A percentile compares a stretch with the other conserved stretches of the same genome.
These are phyloP conservation scores for Dichotomopilus funicola DNA, from an alignment of 2,329 filamentous ascomycete species.

Conservation along the genomic window DNA sequence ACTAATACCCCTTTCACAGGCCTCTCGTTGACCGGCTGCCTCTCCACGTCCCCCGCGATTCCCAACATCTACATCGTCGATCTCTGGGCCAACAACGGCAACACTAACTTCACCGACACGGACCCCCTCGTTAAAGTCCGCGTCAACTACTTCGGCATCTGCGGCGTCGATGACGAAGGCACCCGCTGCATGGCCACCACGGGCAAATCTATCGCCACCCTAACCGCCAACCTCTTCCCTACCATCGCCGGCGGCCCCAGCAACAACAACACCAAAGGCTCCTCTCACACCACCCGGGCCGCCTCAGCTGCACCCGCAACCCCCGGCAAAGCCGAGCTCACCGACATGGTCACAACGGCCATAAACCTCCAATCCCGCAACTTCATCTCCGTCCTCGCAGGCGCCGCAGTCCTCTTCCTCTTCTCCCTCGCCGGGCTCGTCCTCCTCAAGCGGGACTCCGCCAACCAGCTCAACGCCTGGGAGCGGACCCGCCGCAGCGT, in stretches of 20 bases:
- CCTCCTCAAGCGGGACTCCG: constrained; percentile 16
- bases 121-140: constrained; percentile 16
- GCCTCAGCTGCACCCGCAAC: no score
- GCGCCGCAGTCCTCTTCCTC: constrained; percentile 17
- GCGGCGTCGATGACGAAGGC: constrained; percentile 18
- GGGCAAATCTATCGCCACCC: constrained; percentile 10
- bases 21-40: constrained; percentile 23
- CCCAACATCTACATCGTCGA: constrained; percentile 25
- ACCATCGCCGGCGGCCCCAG: constrained; percentile 3
- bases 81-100: constrained; percentile 13
- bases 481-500: constrained; percentile 12
- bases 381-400: constrained; percentile 22
- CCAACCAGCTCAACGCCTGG: neutral
- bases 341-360: constrained; percentile 19
- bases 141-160: constrained; percentile 26
- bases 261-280: neutral
- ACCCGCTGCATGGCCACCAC: constrained; percentile 19
- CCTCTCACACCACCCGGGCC: neutral
- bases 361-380: constrained; percentile 20
- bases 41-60: constrained; percentile 22
- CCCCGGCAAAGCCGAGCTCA: constrained; percentile 1
- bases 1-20: constrained; percentile 10
- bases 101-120: constrained; percentile 15
- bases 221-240: constrained; percentile 20
- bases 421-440: constrained; percentile 16